Percentiles rank a stretch among this genome's conserved stretches.
Conservation (phyloP, 208 protist genomes). For the Acanthamoeba royreba region DNA sequence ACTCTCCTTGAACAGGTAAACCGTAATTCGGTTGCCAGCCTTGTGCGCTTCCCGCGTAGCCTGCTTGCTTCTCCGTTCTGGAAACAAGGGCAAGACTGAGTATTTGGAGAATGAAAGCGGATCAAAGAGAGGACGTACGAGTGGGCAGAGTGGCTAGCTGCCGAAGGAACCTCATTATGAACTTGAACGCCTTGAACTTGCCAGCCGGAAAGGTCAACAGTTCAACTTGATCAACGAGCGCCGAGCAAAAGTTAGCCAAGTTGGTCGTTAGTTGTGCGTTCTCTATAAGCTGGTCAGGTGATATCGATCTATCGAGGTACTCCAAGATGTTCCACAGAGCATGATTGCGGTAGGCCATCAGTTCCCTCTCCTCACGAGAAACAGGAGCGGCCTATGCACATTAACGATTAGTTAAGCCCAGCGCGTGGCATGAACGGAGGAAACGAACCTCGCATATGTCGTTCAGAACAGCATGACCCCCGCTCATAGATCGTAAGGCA, state of each 20-base stretch:
- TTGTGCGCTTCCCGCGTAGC: not conserved
- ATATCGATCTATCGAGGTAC: not conserved
- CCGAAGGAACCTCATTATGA: constrained; percentile 12
- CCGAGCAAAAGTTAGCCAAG: not conserved
- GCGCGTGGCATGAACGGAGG: not conserved
- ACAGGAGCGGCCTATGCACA: not conserved
- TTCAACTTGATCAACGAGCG: constrained; percentile 10
- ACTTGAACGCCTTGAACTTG: constrained; percentile 14
- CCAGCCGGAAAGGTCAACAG: not conserved
- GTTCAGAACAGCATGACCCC: not conserved
- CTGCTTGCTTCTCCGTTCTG: not conserved
- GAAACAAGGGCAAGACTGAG: not conserved
- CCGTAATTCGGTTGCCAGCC: not conserved
- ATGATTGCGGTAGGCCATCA: constrained; percentile 23
- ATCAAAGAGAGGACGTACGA: not conserved
- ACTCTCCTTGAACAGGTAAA: constrained; percentile 1
- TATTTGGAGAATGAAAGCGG: not conserved
- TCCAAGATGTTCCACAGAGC: constrained; percentile 21
- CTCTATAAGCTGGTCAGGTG: not conserved
- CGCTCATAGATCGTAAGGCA: not conserved
- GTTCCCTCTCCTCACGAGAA: not conserved
- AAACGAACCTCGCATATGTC: constrained; percentile 12
- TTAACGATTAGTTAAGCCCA: not conserved
- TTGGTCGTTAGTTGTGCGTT: constrained; percentile 14
- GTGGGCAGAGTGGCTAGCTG: not conserved